Conservation (phyloP, 192 early-diverging fungal genomes). For the Coemansia sp. region DNA sequence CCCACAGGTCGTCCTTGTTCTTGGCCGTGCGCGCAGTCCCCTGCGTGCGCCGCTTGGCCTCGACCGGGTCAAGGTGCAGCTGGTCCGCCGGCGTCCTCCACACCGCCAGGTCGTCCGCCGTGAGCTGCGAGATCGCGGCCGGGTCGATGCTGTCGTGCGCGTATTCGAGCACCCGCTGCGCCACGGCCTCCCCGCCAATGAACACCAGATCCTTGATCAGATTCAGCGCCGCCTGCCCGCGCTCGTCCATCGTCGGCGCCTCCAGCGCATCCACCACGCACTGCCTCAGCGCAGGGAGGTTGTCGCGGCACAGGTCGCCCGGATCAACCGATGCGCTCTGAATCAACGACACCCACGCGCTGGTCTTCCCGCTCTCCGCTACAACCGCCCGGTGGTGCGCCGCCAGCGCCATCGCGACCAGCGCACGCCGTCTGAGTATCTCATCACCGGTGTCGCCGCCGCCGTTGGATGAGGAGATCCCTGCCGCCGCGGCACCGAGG, state of each 20-base stretch:
- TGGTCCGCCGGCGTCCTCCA: constrained; percentile 36
- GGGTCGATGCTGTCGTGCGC: constrained; percentile 34
- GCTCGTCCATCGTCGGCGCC: not conserved
- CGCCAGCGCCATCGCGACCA: constrained; percentile 61
- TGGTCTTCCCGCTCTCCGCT: constrained; percentile 56
- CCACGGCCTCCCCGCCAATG: constrained; percentile 33
- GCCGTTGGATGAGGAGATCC: not conserved
- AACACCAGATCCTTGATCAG: constrained; percentile 37
- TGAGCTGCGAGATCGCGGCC: constrained; percentile 14
- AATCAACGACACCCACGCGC: constrained; percentile 84
- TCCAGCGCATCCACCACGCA: constrained; percentile 50
- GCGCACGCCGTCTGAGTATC: constrained; percentile 5
- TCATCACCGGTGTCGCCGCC: too few relatives aligned
- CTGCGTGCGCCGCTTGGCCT: constrained; percentile 10
- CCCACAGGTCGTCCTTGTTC: constrained; percentile 44
- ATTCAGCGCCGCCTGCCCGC: constrained; percentile 13
- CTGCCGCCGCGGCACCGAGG: constrained; percentile 18
- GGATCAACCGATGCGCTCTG: constrained; percentile 75
- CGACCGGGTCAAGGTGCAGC: constrained; percentile 40
- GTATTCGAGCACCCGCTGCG: constrained; percentile 31
- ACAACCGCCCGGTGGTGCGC: constrained; percentile 29
- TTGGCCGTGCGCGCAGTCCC: not conserved
- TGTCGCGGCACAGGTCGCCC: constrained; percentile 58
- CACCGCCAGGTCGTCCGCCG: constrained; percentile 34
- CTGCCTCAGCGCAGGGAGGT: constrained; percentile 48